Conservation (phyloP, 192 early-diverging fungal species). For the Podila epigama region DNA sequence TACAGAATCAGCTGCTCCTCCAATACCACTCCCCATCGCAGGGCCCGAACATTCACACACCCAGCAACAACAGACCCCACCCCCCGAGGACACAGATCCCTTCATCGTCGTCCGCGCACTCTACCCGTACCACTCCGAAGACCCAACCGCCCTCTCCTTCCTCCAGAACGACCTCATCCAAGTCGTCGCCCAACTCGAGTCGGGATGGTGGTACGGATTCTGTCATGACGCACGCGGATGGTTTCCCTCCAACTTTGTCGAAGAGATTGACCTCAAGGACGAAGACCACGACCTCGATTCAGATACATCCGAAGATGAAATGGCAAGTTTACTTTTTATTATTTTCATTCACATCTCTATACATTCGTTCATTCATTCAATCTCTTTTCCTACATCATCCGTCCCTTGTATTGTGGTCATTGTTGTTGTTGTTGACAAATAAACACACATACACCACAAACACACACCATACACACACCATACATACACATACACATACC, state of each 20-base stretch:
- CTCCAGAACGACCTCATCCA: conserved; percentile 86
- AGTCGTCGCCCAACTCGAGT: conserved; percentile 86
- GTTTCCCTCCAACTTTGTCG: conserved; percentile 90
- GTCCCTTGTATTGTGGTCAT: not conserved
- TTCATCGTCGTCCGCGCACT: conserved; percentile 62
- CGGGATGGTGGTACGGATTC: conserved; percentile 98
- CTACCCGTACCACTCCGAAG: conserved; percentile 83
- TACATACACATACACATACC: too few species aligned
- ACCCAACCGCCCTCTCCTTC: conserved; percentile 74
- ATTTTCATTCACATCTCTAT: not conserved
- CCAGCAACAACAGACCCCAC: conserved; percentile 24
- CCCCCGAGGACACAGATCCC: conserved; percentile 51
- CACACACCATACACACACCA: too few species aligned
- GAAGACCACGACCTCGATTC: conserved; percentile 4
- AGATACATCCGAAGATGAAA: conserved; percentile 2
- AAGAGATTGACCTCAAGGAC: conserved; percentile 36
- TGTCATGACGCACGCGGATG: conserved; percentile 81
- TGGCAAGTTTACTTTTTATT: not conserved
- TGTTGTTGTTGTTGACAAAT: not conserved
- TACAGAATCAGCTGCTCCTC: too few species aligned
- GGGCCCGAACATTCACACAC: not conserved
- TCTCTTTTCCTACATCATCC: conserved; percentile 26
- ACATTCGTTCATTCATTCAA: conserved; percentile 17
- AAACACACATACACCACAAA: not conserved
- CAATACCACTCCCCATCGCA: not conserved